A percentile compares a stretch with the other conserved stretches of the same genome.
phyloP scores from a whole-genome alignment of 164 flowering plant genomes.

The Nelumbo lutea region DNA sequence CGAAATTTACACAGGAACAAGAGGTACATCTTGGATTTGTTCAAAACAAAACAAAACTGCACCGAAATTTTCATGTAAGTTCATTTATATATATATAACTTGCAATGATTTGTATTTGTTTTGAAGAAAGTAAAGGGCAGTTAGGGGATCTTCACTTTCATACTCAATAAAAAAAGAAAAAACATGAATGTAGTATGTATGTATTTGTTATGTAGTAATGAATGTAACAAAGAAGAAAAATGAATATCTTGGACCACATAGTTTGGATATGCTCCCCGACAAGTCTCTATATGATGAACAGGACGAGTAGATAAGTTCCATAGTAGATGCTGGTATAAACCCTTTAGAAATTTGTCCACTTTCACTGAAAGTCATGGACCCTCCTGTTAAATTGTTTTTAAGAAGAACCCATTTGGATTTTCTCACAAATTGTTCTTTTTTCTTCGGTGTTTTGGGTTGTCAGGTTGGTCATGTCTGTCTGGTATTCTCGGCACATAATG shows the following conservation, averaged over 20 bases:
- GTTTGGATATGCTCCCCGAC: constrained; percentile 32
- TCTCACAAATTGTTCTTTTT: not conserved
- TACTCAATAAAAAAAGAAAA: not conserved
- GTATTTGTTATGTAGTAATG: not conserved
- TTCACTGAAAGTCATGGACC: constrained; percentile 32
- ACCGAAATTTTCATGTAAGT: too few relatives aligned
- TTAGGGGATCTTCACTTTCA: too few relatives aligned
- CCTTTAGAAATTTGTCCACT: constrained; percentile 22
- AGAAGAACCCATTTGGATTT: constrained; percentile 5
- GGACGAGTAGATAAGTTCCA: constrained; percentile 23
- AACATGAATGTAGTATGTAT: too few relatives aligned
- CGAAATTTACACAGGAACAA: too few relatives aligned
- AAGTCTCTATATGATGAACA: constrained; percentile 16
- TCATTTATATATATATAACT: too few relatives aligned
- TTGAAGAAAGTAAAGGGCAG: too few relatives aligned
- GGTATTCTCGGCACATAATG: constrained; percentile 20
- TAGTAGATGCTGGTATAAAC: constrained; percentile 24
- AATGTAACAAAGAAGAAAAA: constrained; percentile 10
- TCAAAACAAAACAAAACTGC: too few relatives aligned
- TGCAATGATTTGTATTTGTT: too few relatives aligned
- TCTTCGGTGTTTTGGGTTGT: constrained; percentile 36
- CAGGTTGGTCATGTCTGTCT: constrained; percentile 47
- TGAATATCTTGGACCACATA: constrained; percentile 20
- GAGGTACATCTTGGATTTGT: too few relatives aligned
- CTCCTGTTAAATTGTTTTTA: constrained; percentile 5